Evolutionary conservation across 1,284 basidiomycete species (phyloP), one percentile per base, ranked within the genome.

Genomic region (Inonotus hispidus): DNA sequence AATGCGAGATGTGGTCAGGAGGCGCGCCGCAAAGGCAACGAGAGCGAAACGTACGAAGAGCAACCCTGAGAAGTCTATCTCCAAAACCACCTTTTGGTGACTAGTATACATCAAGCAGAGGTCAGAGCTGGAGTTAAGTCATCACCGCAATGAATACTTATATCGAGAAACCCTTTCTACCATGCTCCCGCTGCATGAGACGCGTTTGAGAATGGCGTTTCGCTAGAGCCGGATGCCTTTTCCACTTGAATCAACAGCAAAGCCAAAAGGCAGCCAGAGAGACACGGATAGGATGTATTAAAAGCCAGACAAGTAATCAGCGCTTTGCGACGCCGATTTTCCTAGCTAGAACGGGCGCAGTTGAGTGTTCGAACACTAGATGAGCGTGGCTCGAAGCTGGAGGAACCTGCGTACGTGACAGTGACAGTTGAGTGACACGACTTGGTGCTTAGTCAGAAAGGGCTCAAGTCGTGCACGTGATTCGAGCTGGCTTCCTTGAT

Each of bases 51-150:
- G 66, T 75, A 91, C 91, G 84, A 88, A 90, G 66, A 92, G 79
- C 69, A 77, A 78, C 16, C 91, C 92, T 25, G 84, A 80, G 74
- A 95, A 93, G 77, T 92, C 88, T 65, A 95, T 85, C 75, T 95
- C 92, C 66, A 95, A 77, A 63, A 92, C 90, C 57, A 95, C 92
- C 71, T 92, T 92, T 81, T 95, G 93, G 76, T 95, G 91, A 77
- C 88, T 90, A 87, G 88, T 90, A 85, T 73, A 86, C 71, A 88
- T 77, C 69, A 68, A 67, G 61, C 8, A 63, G 68, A 77, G 38
- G 78, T 89, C 75, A 90, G 79, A 69, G 53, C 53, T 47, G 57
- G 53, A 63, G 58, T 16, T 4, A 37, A 57, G 61, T 59, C 49
- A 62, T 32, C 32, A 32, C 32, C 66, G 63, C 66, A 68, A 69